These are phyloP conservation scores for Flueggea neowawraea DNA, from an alignment of 441 rosid genomes.

Conservation along the genomic window DNA sequence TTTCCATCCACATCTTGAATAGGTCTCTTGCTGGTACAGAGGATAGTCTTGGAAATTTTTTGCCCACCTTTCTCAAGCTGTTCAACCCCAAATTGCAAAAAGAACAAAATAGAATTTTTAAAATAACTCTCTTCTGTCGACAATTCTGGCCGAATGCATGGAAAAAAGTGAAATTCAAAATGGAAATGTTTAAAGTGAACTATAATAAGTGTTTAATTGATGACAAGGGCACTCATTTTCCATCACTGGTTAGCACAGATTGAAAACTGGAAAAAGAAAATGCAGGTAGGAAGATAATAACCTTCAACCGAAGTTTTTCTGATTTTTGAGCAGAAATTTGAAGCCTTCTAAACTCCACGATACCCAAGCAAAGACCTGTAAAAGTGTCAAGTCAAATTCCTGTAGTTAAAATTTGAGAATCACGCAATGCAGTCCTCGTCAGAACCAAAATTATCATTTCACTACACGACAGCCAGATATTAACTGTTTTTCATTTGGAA, in stretches of 20 bases:
- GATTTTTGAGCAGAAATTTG: constrained; percentile 27
- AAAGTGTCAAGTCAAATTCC: constrained; percentile 15
- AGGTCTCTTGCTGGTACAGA: constrained; percentile 38
- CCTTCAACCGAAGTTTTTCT: constrained; percentile 48
- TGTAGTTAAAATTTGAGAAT: background rate
- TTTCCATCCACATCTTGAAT: constrained; percentile 14
- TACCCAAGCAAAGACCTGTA: constrained; percentile 35
- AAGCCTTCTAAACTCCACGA: constrained; percentile 24
- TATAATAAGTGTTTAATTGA: background rate
- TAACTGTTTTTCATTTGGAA: too few relatives aligned
- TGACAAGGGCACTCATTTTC: background rate
- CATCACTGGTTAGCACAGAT: background rate
- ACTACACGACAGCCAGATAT: background rate
- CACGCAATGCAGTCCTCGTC: background rate
- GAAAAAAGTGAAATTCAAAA: background rate
- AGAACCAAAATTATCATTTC: too few relatives aligned
- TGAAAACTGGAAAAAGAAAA: constrained; percentile 6
- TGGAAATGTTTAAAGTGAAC: background rate
- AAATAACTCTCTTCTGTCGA: constrained; percentile 2
- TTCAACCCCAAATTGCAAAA: constrained; percentile 33
- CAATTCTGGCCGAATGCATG: background rate
- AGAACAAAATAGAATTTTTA: constrained; percentile 6
- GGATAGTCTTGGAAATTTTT: constrained; percentile 17
- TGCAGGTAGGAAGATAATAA: constrained; percentile 5
- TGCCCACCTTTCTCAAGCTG: constrained; percentile 20